Conservation (phyloP, 345 rosid species). For the Gossypium ekmanianum region DNA sequence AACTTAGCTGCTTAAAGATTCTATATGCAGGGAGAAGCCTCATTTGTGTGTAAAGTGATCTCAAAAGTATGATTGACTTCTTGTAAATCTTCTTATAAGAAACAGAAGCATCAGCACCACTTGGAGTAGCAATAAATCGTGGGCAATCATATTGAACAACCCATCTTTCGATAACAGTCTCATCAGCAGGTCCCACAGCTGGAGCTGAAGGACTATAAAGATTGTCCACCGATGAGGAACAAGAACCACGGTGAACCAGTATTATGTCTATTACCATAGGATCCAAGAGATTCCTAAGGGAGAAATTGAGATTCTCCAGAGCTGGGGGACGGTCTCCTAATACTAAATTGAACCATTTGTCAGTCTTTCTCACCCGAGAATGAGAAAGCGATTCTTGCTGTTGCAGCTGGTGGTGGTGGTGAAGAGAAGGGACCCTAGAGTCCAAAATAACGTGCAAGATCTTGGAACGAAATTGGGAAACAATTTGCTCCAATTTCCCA, state of each 20-base stretch:
- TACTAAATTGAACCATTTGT: conserved; percentile 85
- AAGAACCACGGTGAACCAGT: conserved; percentile 47
- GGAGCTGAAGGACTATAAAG: conserved; percentile 23
- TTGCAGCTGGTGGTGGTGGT: conserved; percentile 32
- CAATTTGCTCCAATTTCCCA: conserved; percentile 64
- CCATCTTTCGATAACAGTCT: conserved; percentile 90
- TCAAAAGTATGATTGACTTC: conserved; percentile 66
- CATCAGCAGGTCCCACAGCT: conserved; percentile 26
- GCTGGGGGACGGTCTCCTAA: conserved; percentile 82
- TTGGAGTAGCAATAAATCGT: conserved; percentile 34
- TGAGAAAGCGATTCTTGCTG: conserved; percentile 27
- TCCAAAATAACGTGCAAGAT: conserved; percentile 69
- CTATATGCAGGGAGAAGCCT: conserved; percentile 82
- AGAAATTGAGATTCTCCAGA: conserved; percentile 60
- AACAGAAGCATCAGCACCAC: conserved; percentile 35
- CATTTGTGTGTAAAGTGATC: conserved; percentile 67
- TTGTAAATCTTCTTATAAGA: conserved; percentile 74
- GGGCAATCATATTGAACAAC: conserved; percentile 68
- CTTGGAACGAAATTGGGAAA: conserved; percentile 72
- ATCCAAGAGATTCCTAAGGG: conserved; percentile 67
- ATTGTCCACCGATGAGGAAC: conserved; percentile 35
- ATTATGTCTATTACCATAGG: conserved; percentile 80
- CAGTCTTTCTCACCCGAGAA: conserved; percentile 57
- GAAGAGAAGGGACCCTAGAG: conserved; percentile 76
- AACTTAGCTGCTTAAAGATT: conserved; percentile 58